Base-by-base conservation (phyloP, 2,329 filamentous ascomycete species). In the Fonsecaea pugnacius region DNA sequence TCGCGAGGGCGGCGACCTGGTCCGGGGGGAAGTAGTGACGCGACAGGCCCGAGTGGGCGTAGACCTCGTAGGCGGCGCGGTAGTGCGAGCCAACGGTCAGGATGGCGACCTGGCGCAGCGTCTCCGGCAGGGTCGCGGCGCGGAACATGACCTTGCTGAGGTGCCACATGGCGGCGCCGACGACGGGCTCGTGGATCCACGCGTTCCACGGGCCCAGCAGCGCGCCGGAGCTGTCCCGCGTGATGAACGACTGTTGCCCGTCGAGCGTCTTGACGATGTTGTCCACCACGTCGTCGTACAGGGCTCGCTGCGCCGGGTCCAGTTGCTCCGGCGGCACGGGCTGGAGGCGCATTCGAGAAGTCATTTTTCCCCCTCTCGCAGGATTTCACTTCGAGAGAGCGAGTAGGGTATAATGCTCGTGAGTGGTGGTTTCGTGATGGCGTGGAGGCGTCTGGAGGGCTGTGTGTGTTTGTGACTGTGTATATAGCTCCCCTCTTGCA, bases 181-280 rank as follows among this genome's bases (percentile, higher is more conserved):
- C 43, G n/a, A 48, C 43, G 43, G 43, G 43, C 43, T 48, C 43
- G 21, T 48, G 43, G 18, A 48, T 27, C 43, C 43, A 48, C 43
- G 43, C 43, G 21, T 48, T 48, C 43, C 43, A 48, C 9, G 43
- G 43, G 8, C 43, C 43, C 43, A 48, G 43, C 3, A 48, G 21
- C 8, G 43, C 43, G 21, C 43, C 43, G 9, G 4, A 1, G 9
- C 24, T 10, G 21, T 48, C 43, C 8, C 43, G 43, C 43, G 43
- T 48, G 43, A 48, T 48, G 43, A 48, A 48, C 18, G 43, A 48
- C 18, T 48, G 10, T 18, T 24, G 10, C 18, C 14, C 21, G 43
- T 48, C 43, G 8, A 48, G 18, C 43, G 43, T 48, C 21, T 12
- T 24, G 21, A 48, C 43, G 18, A 48, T 48, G 43, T 48, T 48